These are phyloP conservation scores for Fomitopsis betulina DNA, from an alignment of 1,284 basidiomycete species.

Conservation along the genomic window DNA sequence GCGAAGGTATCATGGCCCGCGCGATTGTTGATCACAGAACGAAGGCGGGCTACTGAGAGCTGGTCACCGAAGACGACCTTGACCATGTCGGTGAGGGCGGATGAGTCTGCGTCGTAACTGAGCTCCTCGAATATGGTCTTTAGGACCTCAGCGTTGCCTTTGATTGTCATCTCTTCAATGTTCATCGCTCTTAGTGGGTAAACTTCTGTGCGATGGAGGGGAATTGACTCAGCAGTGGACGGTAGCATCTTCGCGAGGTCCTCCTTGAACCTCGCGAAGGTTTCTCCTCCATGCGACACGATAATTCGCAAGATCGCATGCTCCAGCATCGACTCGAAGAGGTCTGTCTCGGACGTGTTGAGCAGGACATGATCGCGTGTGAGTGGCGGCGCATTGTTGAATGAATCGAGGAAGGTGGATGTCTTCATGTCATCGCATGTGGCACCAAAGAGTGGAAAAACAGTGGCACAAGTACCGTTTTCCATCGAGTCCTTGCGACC, in stretches of 20 bases:
- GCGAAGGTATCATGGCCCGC: conserved; percentile 31
- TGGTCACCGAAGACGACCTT: conserved; percentile 29
- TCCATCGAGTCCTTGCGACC: conserved; percentile 28
- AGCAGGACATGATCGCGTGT: not conserved
- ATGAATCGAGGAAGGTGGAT: not conserved
- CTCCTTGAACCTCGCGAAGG: conserved; percentile 12
- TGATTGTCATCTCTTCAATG: conserved; percentile 33
- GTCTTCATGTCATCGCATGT: not conserved
- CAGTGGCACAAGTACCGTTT: conserved; percentile 11
- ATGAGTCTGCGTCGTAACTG: not conserved
- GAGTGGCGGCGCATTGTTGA: not conserved
- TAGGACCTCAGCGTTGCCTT: conserved; percentile 32
- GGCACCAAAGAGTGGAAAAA: not conserved
- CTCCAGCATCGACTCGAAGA: too few species aligned
- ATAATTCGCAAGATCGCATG: conserved; percentile 23
- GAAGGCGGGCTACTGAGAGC: conserved; percentile 31
- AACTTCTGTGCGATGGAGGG: conserved; percentile 26
- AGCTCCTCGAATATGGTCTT: conserved; percentile 25
- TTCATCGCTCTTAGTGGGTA: conserved; percentile 31
- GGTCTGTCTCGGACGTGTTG: not conserved
- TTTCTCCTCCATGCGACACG: conserved; percentile 24
- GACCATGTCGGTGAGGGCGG: not conserved
- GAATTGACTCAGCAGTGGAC: too few species aligned
- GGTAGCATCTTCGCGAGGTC: not conserved
- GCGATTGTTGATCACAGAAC: conserved; percentile 24